Percentiles rank a stretch among this genome's conserved stretches.
These are phyloP conservation scores for Cystofilobasidium ferigula DNA, from an alignment of 768 basidiomycete species.

Conservation along the genomic window DNA sequence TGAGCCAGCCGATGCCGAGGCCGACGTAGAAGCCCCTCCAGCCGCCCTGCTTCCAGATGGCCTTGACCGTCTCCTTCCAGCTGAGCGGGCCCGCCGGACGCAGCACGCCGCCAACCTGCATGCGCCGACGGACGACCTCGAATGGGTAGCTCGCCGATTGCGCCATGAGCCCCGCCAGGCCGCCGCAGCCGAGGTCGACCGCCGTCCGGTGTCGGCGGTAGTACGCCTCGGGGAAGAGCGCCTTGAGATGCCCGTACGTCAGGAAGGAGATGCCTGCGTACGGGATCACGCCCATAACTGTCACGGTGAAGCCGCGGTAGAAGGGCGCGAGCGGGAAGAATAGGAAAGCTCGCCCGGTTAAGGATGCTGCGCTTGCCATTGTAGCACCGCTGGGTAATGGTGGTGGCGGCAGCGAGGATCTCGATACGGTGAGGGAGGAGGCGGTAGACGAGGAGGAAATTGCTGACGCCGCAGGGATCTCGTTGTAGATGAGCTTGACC, in stretches of 20 bases:
- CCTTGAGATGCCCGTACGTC: conserved; percentile 61
- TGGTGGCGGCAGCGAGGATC: conserved; percentile 8
- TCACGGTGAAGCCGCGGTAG: conserved; percentile 94
- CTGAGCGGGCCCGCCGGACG: conserved; percentile 67
- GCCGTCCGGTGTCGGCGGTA: conserved; percentile 40
- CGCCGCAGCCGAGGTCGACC: conserved; percentile 71
- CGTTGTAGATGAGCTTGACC: conserved; percentile 52
- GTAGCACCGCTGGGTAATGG: conserved; percentile 27
- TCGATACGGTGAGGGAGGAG: neutral
- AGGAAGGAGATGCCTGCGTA: conserved; percentile 93
- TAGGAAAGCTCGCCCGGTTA: conserved; percentile 42
- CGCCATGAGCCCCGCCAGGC: conserved; percentile 67
- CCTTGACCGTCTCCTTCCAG: conserved; percentile 63
- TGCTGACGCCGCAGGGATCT: conserved; percentile 38
- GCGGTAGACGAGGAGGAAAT: conserved; percentile 29
- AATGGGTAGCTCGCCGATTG: conserved; percentile 92
- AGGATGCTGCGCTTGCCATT: conserved; percentile 32
- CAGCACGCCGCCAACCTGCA: conserved; percentile 81
- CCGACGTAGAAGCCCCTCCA: conserved; percentile 87
- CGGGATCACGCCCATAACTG: conserved; percentile 81
- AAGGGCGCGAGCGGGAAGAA: conserved; percentile 42
- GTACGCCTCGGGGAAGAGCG: conserved; percentile 40
- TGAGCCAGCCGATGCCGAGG: conserved; percentile 78
- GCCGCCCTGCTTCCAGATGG: conserved; percentile 58
- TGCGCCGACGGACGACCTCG: conserved; percentile 77